Evolutionary conservation across 2,329 filamentous ascomycete species (phyloP), one percentile per base, ranked within the genome.

Genomic region (Xylaria sp.): DNA sequence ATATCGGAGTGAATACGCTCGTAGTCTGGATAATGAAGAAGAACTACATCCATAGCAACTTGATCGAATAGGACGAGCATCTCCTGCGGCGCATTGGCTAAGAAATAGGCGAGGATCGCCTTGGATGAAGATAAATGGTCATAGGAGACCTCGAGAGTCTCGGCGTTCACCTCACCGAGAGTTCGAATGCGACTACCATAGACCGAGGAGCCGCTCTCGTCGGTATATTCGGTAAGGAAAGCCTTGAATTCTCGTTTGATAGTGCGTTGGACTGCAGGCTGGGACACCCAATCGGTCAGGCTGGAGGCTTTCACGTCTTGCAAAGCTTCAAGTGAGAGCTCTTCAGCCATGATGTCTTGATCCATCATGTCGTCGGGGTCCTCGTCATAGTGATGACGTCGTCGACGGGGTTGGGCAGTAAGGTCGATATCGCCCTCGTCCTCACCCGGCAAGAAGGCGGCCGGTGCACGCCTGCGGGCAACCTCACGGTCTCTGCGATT

Each of bases 1-100:
- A 99, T 97, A 81, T 99, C 96, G 34, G 94, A 92, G 81, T 98
- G 96, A 76, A 99, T 99, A 71, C 94, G 92, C 80, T 97, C 94
- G 80, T 99, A 99, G 80, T 98, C 94, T 1, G 94, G 95, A 82
- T 98, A 99, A 80, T 98, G 94, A 64, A 98, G 90, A 25, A 98
- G 88, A 5, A 97, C 95, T 46, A 97, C 94, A 72, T 99, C 96
- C 89, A 99, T 95, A 66, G 96, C 95, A 3, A 98, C 95, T 73
- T 97, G 91, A 76, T 99, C 96, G 77, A 99, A 98, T 58, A 99
- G 91, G 80, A 96, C 96, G 70, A 99, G 88, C 78, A 98, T 93
- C 81, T 98, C 95, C n/a, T 92, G 89, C 0, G 96, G 96, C 0
- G 95, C 94, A 78, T 98, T 99, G 73, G 95, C 95, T 34, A 99